A percentile compares a stretch with the other conserved stretches of the same genome.
phyloP scores from a whole-genome alignment of 805 yeast genomes.

The Wickerhamomyces canadensis region DNA sequence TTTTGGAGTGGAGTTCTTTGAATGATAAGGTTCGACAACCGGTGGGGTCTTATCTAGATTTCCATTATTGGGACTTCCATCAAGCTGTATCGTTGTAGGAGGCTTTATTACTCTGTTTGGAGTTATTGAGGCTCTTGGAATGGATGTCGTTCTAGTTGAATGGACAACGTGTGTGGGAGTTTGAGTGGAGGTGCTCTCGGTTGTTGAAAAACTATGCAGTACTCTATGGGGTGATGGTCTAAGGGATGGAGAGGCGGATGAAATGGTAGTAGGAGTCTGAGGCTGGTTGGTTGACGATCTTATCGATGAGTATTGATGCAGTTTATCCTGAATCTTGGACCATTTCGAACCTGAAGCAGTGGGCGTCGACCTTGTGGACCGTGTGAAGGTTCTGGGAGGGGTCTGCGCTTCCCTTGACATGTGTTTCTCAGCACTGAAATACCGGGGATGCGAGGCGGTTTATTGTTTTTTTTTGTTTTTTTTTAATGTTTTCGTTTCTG shows the following conservation, averaged over 20 bases:
- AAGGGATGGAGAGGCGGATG: neutral
- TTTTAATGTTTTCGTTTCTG: too few species aligned
- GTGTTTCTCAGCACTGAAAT: too few species aligned
- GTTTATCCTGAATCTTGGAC: constrained; percentile 20
- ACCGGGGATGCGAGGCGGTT: too few species aligned
- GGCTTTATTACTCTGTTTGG: neutral
- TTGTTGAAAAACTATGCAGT: too few species aligned
- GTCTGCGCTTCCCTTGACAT: neutral
- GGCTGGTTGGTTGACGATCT: too few species aligned
- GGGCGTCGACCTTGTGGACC: constrained; percentile 1
- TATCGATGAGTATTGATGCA: constrained; percentile 8
- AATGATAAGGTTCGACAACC: constrained; percentile 15
- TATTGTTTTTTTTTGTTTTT: too few species aligned
- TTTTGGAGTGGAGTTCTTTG: constrained; percentile 11
- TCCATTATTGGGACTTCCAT: neutral
- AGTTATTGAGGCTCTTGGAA: constrained; percentile 7
- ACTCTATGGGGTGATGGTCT: neutral
- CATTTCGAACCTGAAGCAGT: constrained; percentile 16
- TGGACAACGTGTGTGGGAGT: neutral
- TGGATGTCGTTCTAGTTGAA: constrained; percentile 16
- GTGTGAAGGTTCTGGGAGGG: neutral
- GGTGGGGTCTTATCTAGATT: constrained; percentile 6
- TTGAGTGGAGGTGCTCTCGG: neutral
- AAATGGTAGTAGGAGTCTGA: too few species aligned
- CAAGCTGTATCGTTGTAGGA: neutral